Conservation (phyloP, 768 basidiomycete species). For the Lactarius indigo region DNA sequence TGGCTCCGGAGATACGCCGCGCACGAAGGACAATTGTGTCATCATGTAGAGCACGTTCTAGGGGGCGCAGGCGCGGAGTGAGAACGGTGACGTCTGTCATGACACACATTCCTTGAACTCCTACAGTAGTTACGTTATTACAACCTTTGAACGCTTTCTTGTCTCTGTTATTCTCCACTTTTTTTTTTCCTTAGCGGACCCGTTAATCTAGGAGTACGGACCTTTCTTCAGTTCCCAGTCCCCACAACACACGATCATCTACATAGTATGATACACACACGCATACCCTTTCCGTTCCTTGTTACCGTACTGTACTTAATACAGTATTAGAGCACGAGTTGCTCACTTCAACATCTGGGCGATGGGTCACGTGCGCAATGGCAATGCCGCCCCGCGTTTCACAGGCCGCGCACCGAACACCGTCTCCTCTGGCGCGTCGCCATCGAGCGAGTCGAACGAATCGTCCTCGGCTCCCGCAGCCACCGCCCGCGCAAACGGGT, state of each 20-base stretch:
- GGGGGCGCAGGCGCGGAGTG: neutral
- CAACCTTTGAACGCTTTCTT: neutral
- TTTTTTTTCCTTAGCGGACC: neutral
- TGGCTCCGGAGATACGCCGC: slow-evolving; percentile 40
- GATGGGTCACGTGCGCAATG: neutral
- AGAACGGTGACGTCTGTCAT: neutral
- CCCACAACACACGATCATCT: neutral
- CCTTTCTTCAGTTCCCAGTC: neutral
- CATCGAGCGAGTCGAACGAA: slow-evolving; percentile 44
- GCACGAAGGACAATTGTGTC: slow-evolving; percentile 71
- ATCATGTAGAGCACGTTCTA: slow-evolving; percentile 58
- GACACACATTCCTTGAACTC: neutral
- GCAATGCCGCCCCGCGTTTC: slow-evolving; percentile 33
- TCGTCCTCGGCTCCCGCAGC: slow-evolving; percentile 36
- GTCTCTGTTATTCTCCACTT: neutral
- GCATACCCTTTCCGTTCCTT: neutral
- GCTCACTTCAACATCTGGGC: no score
- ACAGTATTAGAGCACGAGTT: neutral
- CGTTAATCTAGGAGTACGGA: neutral
- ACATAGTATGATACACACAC: neutral
- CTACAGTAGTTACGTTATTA: neutral
- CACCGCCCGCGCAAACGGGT: slow-evolving; percentile 53
- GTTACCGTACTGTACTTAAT: neutral
- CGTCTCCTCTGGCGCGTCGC: slow-evolving; percentile 57
- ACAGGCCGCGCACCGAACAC: slow-evolving; percentile 66